Percentiles rank a stretch among this genome's conserved stretches.
phyloP scores from a whole-genome alignment of 352 stramenopile species.

The Stramenopiles sp. region DNA sequence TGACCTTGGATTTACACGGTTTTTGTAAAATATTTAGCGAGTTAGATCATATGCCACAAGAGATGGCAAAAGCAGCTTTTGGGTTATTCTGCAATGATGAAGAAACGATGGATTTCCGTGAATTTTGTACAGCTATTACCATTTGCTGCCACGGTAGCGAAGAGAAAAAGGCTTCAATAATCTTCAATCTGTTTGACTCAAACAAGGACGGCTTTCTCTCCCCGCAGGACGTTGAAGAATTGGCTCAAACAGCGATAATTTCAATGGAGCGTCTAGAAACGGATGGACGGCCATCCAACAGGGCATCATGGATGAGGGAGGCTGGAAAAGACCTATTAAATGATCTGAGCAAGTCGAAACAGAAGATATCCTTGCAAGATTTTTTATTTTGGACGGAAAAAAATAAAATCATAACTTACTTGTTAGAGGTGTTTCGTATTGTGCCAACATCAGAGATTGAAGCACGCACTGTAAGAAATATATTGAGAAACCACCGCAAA shows the following conservation, averaged over 20 bases:
- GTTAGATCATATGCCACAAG: conserved; percentile 4
- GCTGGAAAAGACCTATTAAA: neutral
- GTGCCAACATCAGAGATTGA: conserved; percentile 8
- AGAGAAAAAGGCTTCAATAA: conserved; percentile 10
- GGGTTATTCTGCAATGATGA: neutral
- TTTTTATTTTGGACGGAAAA: neutral
- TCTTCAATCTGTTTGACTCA: conserved; percentile 9
- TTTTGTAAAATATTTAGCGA: conserved; percentile 11
- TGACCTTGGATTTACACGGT: conserved; percentile 1
- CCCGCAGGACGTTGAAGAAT: neutral
- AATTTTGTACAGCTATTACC: conserved; percentile 12
- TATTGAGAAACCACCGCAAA: neutral
- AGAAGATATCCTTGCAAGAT: neutral
- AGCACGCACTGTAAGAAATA: neutral
- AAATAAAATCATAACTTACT: neutral
- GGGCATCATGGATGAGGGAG: neutral
- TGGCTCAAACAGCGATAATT: neutral
- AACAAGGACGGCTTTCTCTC: neutral
- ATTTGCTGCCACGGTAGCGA: conserved; percentile 7
- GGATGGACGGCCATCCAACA: neutral
- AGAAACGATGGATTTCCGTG: conserved; percentile 5
- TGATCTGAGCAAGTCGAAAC: neutral
- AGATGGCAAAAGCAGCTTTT: conserved; percentile 1
- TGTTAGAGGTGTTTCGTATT: neutral
- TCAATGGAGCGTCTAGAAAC: conserved; percentile 11